Evolutionary conservation across 371 early-diverging fungal genomes (phyloP), one percentile per base, ranked within the genome.

Genomic region (Actinomucor elegans): DNA sequence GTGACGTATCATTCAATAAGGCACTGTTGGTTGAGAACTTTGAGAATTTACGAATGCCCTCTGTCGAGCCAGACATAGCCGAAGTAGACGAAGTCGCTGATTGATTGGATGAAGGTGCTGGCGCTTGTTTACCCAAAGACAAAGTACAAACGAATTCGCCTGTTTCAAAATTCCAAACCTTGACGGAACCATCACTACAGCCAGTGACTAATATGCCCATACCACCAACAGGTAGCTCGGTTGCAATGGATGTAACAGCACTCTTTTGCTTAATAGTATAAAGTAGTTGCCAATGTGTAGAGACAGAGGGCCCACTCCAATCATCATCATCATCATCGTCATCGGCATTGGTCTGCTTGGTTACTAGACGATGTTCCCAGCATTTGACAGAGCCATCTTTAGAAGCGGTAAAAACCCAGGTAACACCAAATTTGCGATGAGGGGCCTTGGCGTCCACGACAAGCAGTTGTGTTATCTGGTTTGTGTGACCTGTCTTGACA

Each of bases 141-240:
- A 67, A 35, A 4, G 56, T 49, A 15, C 65, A 58, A 8, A 67
- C 26, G 4, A 21, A 69, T 28, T 85, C 64, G 8, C 93, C 96
- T 18, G 85, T 85, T 48, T 92, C 88, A 6, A 90, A 73, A 52
- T 94, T 94, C 98, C 98, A 99, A 24, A 95, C 81, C 57, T 89
- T 90, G 7, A 98, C 81, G 2, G 83, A 77, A 11, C 87, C 81
- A 56, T 97, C 97, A 48, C 88, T 80, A 12, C 90, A 83, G 0
- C 94, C 97, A 33, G 90, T 88, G 1, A 94, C 90, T 15, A 71
- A 11, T n/a, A 71, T 43, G 10, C 71, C 71, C 57, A 67, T 71
- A 11, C 67, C 71, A 18, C 65, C 67, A 2, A 61, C 56, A 24
- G 71, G 64, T 18, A 50, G n/a, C 20, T 67, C 71, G 9, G 67